Evolutionary conservation across 768 basidiomycete species (phyloP), one percentile per base, ranked within the genome.

Genomic region (Suillus bovinus): DNA sequence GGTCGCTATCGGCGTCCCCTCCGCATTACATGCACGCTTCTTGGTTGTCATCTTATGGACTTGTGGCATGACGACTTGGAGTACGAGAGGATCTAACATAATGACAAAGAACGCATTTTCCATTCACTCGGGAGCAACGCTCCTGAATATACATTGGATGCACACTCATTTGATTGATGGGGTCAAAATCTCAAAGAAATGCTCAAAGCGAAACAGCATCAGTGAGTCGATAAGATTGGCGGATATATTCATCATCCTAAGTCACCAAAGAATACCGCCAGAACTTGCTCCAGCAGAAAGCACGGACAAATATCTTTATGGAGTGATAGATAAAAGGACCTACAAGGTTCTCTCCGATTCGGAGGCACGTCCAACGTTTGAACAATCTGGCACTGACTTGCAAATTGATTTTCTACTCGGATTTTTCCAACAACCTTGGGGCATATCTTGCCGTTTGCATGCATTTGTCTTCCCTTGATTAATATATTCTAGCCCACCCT

Each of bases 1-100:
- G 29, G 31, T 52, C 50, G 50, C 20, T 31, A 20, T 52, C 20
- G n/a, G n/a, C n/a, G 29, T 31, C 20, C 50, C 33, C 50, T 52
- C 50, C 50, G 50, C 31, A 31, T 52, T 52, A 52, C 50, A n/a
- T n/a, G 50, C 50, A 52, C 20, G 50, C 29, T 33, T 33, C 50
- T 31, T 29, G 29, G 27, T 17, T 20, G 47, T 49, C 27, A 31
- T 11, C 29, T n/a, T 52, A 10, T 17, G 27, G 50, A n/a, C 33
- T 31, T 31, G 50, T 52, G 31, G 20, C 50, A 52, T 33, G 31
- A n/a, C 50, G 31, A 52, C 20, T 33, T n/a, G 33, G 6, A n/a
- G 20, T 52, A 31, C 50, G 29, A 52, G 50, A 52, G 5, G 29
- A 52, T 52, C 29, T 20, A 2, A 31, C 11, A 11, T 11, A 20